Evolutionary conservation across 345 rosid species (phyloP).

Genomic region (Murraya koenigii): DNA sequence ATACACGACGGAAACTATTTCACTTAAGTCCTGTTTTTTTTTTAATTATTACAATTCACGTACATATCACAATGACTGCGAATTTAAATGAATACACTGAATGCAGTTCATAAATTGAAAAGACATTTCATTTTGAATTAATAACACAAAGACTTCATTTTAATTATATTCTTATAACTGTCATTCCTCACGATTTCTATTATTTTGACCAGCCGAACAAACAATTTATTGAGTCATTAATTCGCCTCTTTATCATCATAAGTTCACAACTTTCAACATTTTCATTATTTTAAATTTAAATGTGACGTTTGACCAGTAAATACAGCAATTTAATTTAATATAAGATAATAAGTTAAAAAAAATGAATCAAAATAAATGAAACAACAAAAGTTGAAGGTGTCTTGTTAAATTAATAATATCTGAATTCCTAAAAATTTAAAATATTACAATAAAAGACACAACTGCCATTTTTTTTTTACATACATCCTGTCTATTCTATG

Average conservation of each 20-base stretch:
- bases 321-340: not conserved
- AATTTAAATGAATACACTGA: too few species aligned
- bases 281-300: not conserved
- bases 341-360: not conserved
- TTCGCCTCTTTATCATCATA: not conserved
- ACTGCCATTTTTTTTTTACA: too few species aligned
- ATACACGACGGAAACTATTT: too few species aligned
- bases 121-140: too few species aligned
- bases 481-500: not conserved
- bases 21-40: too few species aligned
- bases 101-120: too few species aligned
- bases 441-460: not conserved
- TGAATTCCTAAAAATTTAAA: not conserved
- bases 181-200: not conserved
- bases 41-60: too few species aligned
- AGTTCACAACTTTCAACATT: not conserved
- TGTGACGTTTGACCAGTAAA: constrained; percentile 21
- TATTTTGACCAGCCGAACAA: not conserved
- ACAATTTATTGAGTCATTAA: not conserved
- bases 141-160: too few species aligned
- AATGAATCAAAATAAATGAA: not conserved
- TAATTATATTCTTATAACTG: too few species aligned
- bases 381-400: not conserved
- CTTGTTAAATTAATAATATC: too few species aligned
- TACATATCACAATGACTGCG: too few species aligned